These are phyloP conservation scores for Penicillium sp. DNA, from an alignment of 2,329 filamentous ascomycete species.

Conservation along the genomic window DNA sequence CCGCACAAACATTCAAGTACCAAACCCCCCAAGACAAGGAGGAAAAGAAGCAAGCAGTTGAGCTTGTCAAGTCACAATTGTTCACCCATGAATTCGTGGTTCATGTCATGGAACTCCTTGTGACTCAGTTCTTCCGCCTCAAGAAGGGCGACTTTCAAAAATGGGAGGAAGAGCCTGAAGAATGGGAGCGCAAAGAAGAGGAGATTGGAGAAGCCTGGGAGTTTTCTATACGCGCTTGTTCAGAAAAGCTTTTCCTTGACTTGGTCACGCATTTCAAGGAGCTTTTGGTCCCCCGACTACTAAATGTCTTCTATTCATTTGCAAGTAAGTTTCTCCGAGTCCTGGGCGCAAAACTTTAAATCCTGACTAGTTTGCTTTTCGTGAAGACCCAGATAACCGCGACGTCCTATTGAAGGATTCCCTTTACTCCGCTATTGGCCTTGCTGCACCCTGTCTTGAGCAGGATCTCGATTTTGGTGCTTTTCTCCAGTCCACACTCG, in stretches of 20 bases:
- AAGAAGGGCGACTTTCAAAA: constrained; percentile 81
- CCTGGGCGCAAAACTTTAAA: background rate
- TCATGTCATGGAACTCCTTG: constrained; percentile 81
- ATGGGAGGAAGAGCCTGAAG: constrained; percentile 94
- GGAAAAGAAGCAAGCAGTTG: constrained; percentile 73
- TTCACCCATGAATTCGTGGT: constrained; percentile 77
- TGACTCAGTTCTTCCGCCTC: constrained; percentile 88
- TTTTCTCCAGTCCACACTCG: constrained; percentile 76
- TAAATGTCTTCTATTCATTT: constrained; percentile 81
- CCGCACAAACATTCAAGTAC: constrained; percentile 82
- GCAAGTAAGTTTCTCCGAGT: constrained; percentile 58
- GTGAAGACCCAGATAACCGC: constrained; percentile 59
- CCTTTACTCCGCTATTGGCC: constrained; percentile 88
- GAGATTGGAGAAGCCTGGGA: constrained; percentile 85
- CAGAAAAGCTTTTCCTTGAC: constrained; percentile 92
- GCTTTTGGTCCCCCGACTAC: constrained; percentile 75
- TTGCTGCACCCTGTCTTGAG: constrained; percentile 78
- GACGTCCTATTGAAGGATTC: constrained; percentile 89
- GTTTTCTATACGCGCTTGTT: constrained; percentile 88
- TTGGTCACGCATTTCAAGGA: constrained; percentile 87
- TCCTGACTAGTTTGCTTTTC: constrained; percentile 23
- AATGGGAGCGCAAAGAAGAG: constrained; percentile 92
- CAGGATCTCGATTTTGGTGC: constrained; percentile 80
- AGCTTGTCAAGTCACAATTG: constrained; percentile 72
- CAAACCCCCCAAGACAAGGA: constrained; percentile 74